Conservation (phyloP, 2,329 filamentous ascomycete species). For the Fusarium anguioides region DNA sequence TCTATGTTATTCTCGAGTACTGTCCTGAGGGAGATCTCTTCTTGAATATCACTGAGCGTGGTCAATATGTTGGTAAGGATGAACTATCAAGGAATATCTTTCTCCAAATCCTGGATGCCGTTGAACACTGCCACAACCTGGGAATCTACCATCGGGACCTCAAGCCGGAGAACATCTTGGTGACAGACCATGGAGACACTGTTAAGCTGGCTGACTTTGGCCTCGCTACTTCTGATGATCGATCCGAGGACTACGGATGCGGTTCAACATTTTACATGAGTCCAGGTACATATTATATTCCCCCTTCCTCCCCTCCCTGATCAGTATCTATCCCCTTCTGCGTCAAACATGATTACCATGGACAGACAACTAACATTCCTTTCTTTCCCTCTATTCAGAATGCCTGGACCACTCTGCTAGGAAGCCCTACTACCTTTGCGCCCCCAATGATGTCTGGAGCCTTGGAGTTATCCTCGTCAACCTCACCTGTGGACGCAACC, state of each 20-base stretch:
- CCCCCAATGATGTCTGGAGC: constrained; percentile 97
- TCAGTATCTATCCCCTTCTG: constrained; percentile 8
- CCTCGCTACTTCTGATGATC: constrained; percentile 84
- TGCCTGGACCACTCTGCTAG: constrained; percentile 82
- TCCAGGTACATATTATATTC: constrained; percentile 75
- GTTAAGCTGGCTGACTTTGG: constrained; percentile 98
- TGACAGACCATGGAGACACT: constrained; percentile 86
- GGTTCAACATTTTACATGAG: constrained; percentile 99
- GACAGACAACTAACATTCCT: constrained; percentile 42
- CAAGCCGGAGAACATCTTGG: constrained; percentile 98
- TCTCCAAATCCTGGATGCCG: constrained; percentile 95
- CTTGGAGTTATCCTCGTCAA: constrained; percentile 98
- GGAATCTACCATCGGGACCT: constrained; percentile 98
- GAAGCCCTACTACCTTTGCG: constrained; percentile 86
- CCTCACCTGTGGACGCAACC: constrained; percentile 96
- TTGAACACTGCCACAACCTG: constrained; percentile 91
- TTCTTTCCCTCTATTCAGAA: constrained; percentile 67
- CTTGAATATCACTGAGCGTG: constrained; percentile 95
- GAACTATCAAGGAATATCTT: constrained; percentile 87
- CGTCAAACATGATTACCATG: constrained; percentile 3
- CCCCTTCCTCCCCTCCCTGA: constrained; percentile 11
- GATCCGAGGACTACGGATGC: constrained; percentile 95
- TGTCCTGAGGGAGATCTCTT: constrained; percentile 98
- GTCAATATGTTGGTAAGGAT: constrained; percentile 94
- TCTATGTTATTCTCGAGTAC: constrained; percentile 95